Conservation (phyloP, 169 alveolate genomes). For the Babesia caballi region DNA sequence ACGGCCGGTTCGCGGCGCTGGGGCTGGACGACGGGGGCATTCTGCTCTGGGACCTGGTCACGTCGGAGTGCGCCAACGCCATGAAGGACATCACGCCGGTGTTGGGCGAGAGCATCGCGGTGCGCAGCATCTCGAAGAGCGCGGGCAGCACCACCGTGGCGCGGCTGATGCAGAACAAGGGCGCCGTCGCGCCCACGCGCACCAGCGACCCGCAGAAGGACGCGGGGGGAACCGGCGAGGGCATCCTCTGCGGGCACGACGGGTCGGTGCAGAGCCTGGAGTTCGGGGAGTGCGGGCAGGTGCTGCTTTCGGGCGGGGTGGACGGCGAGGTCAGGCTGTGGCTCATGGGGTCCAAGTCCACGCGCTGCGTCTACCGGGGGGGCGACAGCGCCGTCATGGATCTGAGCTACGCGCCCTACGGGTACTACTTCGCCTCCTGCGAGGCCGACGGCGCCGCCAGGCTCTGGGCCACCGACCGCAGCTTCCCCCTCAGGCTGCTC, state of each 20-base stretch:
- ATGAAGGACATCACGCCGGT: constrained; percentile 52
- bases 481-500: constrained; percentile 53
- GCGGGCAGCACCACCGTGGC: constrained; percentile 14
- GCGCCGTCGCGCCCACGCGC: neutral
- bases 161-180: constrained; percentile 21
- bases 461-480: constrained; percentile 66
- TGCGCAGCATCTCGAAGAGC: constrained; percentile 22
- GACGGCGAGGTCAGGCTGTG: constrained; percentile 44
- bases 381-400: constrained; percentile 45
- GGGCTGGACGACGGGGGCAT: constrained; percentile 58
- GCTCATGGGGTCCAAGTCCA: constrained; percentile 36
- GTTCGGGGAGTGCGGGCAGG: constrained; percentile 60
- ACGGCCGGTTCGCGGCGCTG: constrained; percentile 58
- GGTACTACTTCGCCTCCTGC: constrained; percentile 53
- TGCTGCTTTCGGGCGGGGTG: constrained; percentile 57
- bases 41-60: constrained; percentile 51
- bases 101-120: constrained; percentile 53
- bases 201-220: constrained; percentile 23
- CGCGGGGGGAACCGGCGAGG: constrained; percentile 10
- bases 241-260: constrained; percentile 48
- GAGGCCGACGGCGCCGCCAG: constrained; percentile 61
- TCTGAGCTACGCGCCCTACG: constrained; percentile 43
- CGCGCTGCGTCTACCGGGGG: constrained; percentile 36
- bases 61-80: constrained; percentile 57
- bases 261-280: constrained; percentile 45